Evolutionary conservation across 1,284 basidiomycete species (phyloP), one percentile per base, ranked within the genome.

Genomic region (Tylopilus sp.): DNA sequence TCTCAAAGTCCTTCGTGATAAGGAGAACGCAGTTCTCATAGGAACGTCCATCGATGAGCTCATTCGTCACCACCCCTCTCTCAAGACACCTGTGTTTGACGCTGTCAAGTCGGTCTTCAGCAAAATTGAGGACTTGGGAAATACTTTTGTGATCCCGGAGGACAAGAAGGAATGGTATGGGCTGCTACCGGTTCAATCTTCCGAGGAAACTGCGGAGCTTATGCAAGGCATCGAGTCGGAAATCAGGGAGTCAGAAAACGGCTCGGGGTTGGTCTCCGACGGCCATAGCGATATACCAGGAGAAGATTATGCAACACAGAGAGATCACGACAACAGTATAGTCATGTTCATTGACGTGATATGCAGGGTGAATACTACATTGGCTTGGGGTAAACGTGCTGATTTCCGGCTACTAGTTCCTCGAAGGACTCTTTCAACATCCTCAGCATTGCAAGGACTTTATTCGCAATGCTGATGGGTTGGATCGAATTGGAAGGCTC

Each of bases 11-110:
- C 76, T 97, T 19, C 83, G 89, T 44, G 96, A 99, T 64, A 93
- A 95, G 66, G 96, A 99, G 67, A 93, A 94, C 63, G 91, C 93
- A 1, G 86, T 90, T 22, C 74, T 92, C 42, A 85, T 98, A 52
- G 97, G 97, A 3, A 86, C 86, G 7, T 83, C 91, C 15, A 85
- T 99, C 33, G 97, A 99, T 65, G 97, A 99, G 69, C 86, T 99
- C 50, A 88, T 97, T 55, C 86, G 97, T 7, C 97, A 99, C 68
- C 97, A 99, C 69, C 97, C 97, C 3, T 79, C 83, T 1, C 77
- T 99, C 51, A 96, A 95, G 69, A 72, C 80, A 7, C 71, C 85
- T 33, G 88, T 98, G 4, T 88, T 97, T 60, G 83, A 88, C 19
- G 81, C 89, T 1, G 74, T 94, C 52, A 84, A 86, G 48, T 74